Percentiles rank a stretch among this genome's conserved stretches.
Conservation (phyloP, 352 stramenopile genomes). For the Thalassiosira hispida region DNA sequence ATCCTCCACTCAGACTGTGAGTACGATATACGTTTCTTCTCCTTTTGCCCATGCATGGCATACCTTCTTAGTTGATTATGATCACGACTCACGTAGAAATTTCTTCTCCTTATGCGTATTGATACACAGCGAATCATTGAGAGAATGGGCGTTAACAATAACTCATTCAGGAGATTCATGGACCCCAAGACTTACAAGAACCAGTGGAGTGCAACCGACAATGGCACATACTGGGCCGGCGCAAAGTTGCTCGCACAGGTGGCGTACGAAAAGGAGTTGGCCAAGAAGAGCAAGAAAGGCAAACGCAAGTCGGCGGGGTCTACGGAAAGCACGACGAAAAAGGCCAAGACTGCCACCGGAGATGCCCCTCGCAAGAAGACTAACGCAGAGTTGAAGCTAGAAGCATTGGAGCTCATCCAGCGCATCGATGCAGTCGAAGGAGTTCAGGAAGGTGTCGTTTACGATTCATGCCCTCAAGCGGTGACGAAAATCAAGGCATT, state of each 20-base stretch:
- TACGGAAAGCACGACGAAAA: not conserved
- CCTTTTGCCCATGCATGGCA: not conserved
- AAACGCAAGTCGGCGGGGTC: constrained; percentile 36
- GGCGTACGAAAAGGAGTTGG: constrained; percentile 9
- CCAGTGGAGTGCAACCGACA: constrained; percentile 30
- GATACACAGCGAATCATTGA: constrained; percentile 20
- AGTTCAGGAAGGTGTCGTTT: constrained; percentile 19
- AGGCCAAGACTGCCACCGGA: not conserved
- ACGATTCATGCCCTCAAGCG: constrained; percentile 50
- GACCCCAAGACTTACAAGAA: constrained; percentile 39
- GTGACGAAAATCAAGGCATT: constrained; percentile 47
- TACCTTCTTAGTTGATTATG: too few species aligned
- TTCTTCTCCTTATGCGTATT: not conserved
- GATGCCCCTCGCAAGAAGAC: constrained; percentile 21
- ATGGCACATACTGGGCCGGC: constrained; percentile 37
- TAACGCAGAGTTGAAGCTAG: not conserved
- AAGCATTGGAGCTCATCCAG: constrained; percentile 21
- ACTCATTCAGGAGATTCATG: constrained; percentile 41
- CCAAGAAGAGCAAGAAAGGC: not conserved
- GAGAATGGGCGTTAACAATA: constrained; percentile 37
- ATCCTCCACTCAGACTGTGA: constrained; percentile 28
- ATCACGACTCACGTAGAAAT: not conserved
- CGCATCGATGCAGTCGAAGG: constrained; percentile 39
- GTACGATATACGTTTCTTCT: not conserved
- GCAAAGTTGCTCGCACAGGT: constrained; percentile 22